These are phyloP conservation scores for Rhododendron ferrugineum DNA, from an alignment of 148 eudicot species.

Conservation along the genomic window DNA sequence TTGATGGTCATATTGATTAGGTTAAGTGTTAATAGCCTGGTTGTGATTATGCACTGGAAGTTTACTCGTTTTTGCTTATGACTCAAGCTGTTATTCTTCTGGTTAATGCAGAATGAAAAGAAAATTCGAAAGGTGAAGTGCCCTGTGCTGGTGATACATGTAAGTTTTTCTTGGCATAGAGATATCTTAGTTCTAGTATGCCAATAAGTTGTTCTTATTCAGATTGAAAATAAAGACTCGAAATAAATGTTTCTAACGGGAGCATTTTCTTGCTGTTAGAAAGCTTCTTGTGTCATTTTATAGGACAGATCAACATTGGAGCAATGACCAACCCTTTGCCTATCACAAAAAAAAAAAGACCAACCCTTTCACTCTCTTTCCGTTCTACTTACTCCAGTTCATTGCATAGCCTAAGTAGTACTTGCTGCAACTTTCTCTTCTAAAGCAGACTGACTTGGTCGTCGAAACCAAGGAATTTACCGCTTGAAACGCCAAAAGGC, in stretches of 20 bases:
- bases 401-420: neutral
- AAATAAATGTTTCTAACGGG: neutral
- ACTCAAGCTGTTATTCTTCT: conserved; percentile 8
- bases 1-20: neutral
- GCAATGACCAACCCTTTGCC: neutral
- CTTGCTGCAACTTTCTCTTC: neutral
- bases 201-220: neutral
- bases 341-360: neutral
- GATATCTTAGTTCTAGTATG: neutral
- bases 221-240: neutral
- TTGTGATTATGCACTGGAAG: neutral
- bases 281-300: neutral
- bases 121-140: conserved; percentile 94
- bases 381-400: neutral
- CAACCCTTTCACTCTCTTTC: neutral
- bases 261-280: neutral
- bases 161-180: conserved; percentile 39
- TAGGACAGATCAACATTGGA: neutral
- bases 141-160: conserved; percentile 95
- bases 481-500: too few species aligned
- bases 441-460: neutral
- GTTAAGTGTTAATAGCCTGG: neutral
- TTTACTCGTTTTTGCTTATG: neutral
- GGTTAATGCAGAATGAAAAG: conserved; percentile 72
- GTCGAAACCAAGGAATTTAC: too few species aligned